Evolutionary conservation across 306 rosid species (phyloP).

Genomic region (peach (Prunus persica)): Prunus_persica_NCBIv2 NC_034015.1:14598501-14599000

Average conservation of each 20-base stretch:
- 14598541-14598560: conserved; percentile 39
- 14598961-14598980: background rate
- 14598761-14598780: background rate
- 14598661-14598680: conserved; percentile 38
- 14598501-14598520: conserved; percentile 54
- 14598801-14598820: background rate
- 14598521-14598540: conserved; percentile 36
- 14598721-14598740: background rate
- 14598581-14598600: conserved; percentile 43
- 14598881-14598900: conserved; percentile 26
- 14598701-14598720: background rate
- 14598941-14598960: conserved; percentile 27
- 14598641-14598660: conserved; percentile 34
- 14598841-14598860: conserved; percentile 45
- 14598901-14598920: conserved; percentile 32
- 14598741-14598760: background rate
- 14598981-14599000: background rate
- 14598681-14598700: conserved; percentile 49
- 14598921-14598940: conserved; percentile 41
- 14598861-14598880: conserved; percentile 37
- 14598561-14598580: conserved; percentile 32
- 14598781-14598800: background rate
- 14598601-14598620: conserved; percentile 42
- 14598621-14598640: conserved; percentile 36
- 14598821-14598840: conserved; percentile 44